Evolutionary conservation across 306 rosid genomes (phyloP).

Genomic region (Cucurbita moschata): DNA sequence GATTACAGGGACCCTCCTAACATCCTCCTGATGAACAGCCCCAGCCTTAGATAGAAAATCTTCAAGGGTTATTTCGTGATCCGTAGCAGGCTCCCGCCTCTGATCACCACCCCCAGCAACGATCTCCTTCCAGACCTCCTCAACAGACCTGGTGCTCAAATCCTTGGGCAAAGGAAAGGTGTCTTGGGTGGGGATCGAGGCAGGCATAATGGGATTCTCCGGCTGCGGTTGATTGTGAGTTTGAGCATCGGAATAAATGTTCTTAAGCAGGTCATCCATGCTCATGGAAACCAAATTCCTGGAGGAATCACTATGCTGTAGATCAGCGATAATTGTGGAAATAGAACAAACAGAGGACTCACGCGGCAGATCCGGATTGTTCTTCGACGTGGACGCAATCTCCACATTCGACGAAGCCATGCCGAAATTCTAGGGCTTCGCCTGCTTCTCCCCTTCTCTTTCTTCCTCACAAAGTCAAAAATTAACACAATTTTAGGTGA

Average conservation of each 20-base stretch:
- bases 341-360: constrained; percentile 48
- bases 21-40: constrained; percentile 42
- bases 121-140: constrained; percentile 64
- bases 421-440: constrained; percentile 21
- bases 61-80: constrained; percentile 40
- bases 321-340: constrained; percentile 39
- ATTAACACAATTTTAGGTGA: background rate
- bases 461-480: background rate
- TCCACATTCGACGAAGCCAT: constrained; percentile 79
- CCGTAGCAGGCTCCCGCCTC: background rate
- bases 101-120: constrained; percentile 13
- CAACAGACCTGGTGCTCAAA: constrained; percentile 17
- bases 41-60: constrained; percentile 46
- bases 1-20: constrained; percentile 14
- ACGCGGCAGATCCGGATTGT: constrained; percentile 76
- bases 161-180: constrained; percentile 12
- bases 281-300: constrained; percentile 18
- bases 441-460: background rate
- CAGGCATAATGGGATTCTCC: background rate
- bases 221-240: background rate
- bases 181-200: constrained; percentile 3
- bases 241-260: constrained; percentile 24
- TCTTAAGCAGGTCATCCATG: constrained; percentile 74
- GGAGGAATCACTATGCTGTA: constrained; percentile 20
- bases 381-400: constrained; percentile 26